Percentiles rank a stretch among this genome's conserved stretches.
These are phyloP conservation scores for Cyberlindnera bimundalis DNA, from an alignment of 805 yeast species.

Conservation along the genomic window DNA sequence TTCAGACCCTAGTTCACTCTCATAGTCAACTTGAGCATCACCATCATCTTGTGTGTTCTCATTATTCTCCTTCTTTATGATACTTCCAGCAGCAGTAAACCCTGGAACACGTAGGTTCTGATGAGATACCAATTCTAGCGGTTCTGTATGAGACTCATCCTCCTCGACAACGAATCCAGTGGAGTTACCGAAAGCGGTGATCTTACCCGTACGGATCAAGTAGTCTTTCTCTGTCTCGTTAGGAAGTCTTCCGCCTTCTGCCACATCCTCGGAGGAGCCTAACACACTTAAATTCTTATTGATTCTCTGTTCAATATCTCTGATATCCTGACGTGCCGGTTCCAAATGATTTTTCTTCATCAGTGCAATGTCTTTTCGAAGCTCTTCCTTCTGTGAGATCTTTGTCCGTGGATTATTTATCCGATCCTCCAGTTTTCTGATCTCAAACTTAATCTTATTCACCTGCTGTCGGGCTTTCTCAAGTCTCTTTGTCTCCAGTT, in stretches of 20 bases:
- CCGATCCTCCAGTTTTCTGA: constrained; percentile 45
- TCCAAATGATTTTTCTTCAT: constrained; percentile 48
- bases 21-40: constrained; percentile 12
- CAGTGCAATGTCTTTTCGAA: constrained; percentile 51
- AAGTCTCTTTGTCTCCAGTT: constrained; percentile 72
- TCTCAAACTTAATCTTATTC: constrained; percentile 40
- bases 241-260: constrained; percentile 37
- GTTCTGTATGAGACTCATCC: constrained; percentile 22
- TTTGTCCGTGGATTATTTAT: constrained; percentile 51
- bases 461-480: constrained; percentile 56
- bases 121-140: constrained; percentile 15
- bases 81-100: constrained; percentile 11
- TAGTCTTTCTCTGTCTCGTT: constrained; percentile 81
- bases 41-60: constrained; percentile 15
- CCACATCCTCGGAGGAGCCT: constrained; percentile 5
- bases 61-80: constrained; percentile 19
- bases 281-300: constrained; percentile 25
- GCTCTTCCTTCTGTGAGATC: constrained; percentile 58
- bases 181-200: constrained; percentile 86
- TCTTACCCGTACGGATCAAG: constrained; percentile 82
- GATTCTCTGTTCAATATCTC: constrained; percentile 55
- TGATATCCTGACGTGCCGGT: constrained; percentile 55
- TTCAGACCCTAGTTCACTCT: constrained; percentile 9
- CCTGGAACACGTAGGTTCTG: constrained; percentile 28
- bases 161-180: constrained; percentile 48